Evolutionary conservation across 75 land plant genomes (phyloP).

Genomic region (Picea sitchensis): DNA sequence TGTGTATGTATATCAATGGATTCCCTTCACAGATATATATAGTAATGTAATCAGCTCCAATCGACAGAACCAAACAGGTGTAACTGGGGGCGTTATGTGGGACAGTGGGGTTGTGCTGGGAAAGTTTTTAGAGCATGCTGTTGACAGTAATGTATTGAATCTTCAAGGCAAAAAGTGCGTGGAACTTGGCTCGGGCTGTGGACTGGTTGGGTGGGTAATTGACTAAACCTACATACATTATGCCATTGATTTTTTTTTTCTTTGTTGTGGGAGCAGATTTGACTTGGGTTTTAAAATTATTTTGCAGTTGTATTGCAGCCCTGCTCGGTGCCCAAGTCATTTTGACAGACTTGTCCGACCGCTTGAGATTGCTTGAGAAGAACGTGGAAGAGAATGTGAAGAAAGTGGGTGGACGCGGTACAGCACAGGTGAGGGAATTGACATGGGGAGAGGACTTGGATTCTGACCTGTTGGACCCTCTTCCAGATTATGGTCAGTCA

Average conservation of each 20-base stretch:
- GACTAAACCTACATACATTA: not conserved
- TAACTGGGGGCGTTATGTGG: constrained; percentile 94
- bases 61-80: constrained; percentile 66
- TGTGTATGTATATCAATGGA: not conserved
- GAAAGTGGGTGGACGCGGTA: constrained; percentile 29
- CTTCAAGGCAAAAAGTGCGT: constrained; percentile 70
- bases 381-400: constrained; percentile 68
- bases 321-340: constrained; percentile 77
- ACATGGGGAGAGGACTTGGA: constrained; percentile 82
- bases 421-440: constrained; percentile 65
- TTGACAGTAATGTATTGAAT: constrained; percentile 45
- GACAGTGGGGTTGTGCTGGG: constrained; percentile 84
- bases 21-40: not conserved
- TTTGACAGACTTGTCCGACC: constrained; percentile 83
- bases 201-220: constrained; percentile 72
- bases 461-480: constrained; percentile 41
- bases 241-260: not conserved
- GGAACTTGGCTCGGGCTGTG: constrained; percentile 94
- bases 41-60: not conserved
- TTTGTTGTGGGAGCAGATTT: not conserved
- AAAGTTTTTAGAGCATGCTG: constrained; percentile 89
- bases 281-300: not conserved
- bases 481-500: constrained; percentile 67
- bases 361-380: constrained; percentile 76
- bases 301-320: constrained; percentile 80